Base-by-base conservation (phyloP, 2,329 filamentous ascomycete species). In the Botrytis cinerea region DNA sequence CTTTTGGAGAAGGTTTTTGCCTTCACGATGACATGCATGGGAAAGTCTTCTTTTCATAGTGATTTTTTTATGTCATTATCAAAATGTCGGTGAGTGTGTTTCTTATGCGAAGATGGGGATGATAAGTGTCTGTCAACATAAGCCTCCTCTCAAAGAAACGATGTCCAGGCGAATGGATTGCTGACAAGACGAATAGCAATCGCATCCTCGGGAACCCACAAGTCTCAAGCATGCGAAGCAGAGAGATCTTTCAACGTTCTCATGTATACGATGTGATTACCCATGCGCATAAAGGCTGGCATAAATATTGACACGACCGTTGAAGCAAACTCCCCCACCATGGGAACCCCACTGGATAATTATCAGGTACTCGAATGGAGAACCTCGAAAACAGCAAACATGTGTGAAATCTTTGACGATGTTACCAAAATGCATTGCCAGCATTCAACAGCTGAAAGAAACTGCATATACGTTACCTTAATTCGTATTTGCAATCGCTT, bases 271-370 rank as follows among this genome's bases (percentile, higher is more conserved):
- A 57, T 25, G 25, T 43, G 35, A 48, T 35, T 25, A 9, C 22
- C 22, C n/a, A 57, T 43, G 35, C 46, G 32, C 46, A 63, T n/a
- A 43, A 62, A 62, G 60, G 60, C 40, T 43, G 38, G 2, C 40
- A 68, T 54, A 22, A 54, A 67, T 4, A 38, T 9, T 54, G 64
- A 38, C 45, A 51, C 32, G 45, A 67, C 18, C 43, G n/a, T 46
- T 38, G 43, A 66, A 66, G 43, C 62, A 46, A 48, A 66, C 25
- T 54, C 25, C 64, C 46, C 64, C 64, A 54, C 45, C 64, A 51
- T n/a, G 28, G 35, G 35, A 18, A 35, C 32, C 63, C 45, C 43
- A 12, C 63, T 25, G 63, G 45, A 67, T 67, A 28, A 28, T 28
- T 28, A 38, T 38, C 8, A 40, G 12, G 9, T 28, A 38, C 5